Base-by-base conservation (phyloP, 1,284 basidiomycete genomes). In the Ceratobasidium sp. region DNA sequence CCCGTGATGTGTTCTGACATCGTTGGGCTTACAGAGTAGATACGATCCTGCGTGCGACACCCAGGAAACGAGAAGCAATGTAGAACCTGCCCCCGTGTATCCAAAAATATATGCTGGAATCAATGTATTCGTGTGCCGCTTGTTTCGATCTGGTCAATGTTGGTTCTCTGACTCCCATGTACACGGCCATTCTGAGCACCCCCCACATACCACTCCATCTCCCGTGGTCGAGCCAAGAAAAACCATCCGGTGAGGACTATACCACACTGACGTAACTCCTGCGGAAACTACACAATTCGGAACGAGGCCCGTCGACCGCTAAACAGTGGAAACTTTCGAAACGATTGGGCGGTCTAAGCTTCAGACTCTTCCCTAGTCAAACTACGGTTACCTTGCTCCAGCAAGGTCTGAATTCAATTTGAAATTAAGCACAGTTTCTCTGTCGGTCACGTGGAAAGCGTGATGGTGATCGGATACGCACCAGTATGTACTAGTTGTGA, bases 1-100 rank as follows among this genome's bases (percentile, higher is more conserved):
- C 56, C 75, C 54, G 59, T 34, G 39, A 37, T 14, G 41, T 64
- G 24, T 24, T 29, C 14, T 53, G 6, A 64, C 14, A 24, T 64
- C 22, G 29, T 31, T 19, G 13, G 29, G 5, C 22, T 24, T 49
- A 29, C 65, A 84, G 84, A 68, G 85, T 86, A 19, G 84, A 86
- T 77, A 84, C 86, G 77, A 88, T 90, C 76, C 79, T 90, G 76
- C 82, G 88, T 58, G 81, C 84, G 43, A 85, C 88, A 53, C 88
- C 88, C 34, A 82, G 88, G 79, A 84, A 85, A 79, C 81, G 88
- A 65, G 88, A 89, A 79, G 87, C 66, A 31, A 59, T 75, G 53
- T 78, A 77, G 56, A n/a, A 22, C 27, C 24, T 51, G 7, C 29
- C 22, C 11, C 46, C n/a, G 27, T 48, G 49, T 53, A 53, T 13